A percentile compares a stretch with the other conserved stretches of the same genome.
Evolutionary conservation across 495 filamentous ascomycete genomes (phyloP).

Genomic region (Daldinia loculata): DNA sequence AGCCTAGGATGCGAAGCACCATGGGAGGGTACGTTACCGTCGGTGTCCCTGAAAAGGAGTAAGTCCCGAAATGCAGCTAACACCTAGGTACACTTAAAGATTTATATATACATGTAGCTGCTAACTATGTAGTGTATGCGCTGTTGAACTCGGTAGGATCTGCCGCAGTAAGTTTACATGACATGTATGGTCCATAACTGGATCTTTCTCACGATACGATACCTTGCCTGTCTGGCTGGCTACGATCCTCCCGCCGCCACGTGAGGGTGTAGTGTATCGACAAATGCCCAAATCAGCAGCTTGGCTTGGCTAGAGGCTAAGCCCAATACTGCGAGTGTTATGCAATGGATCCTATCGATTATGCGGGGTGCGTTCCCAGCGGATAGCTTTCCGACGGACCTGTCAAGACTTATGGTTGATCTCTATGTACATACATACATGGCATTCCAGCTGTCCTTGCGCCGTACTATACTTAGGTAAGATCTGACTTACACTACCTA

Average conservation of each 20-base stretch:
- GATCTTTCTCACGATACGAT: constrained; percentile 24
- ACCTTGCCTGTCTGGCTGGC: constrained; percentile 23
- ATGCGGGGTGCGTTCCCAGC: constrained; percentile 42
- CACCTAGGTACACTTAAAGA: neutral
- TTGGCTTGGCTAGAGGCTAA: constrained; percentile 28
- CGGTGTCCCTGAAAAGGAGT: constrained; percentile 42
- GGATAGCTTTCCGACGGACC: constrained; percentile 40
- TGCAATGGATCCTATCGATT: constrained; percentile 29
- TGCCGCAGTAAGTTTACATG: constrained; percentile 14
- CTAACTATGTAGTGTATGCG: neutral
- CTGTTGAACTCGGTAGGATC: constrained; percentile 16
- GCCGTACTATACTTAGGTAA: constrained; percentile 14
- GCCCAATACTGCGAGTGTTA: constrained; percentile 30
- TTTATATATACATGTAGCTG: neutral
- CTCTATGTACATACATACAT: constrained; percentile 12
- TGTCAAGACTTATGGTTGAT: constrained; percentile 25
- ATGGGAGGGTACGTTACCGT: constrained; percentile 38
- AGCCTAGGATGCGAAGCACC: constrained; percentile 32
- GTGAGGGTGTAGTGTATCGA: constrained; percentile 36
- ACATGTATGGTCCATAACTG: constrained; percentile 3
- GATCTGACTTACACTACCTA: constrained; percentile 8
- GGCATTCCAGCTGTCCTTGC: constrained; percentile 7
- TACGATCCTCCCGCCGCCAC: constrained; percentile 44
- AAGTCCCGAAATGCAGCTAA: constrained; percentile 25
- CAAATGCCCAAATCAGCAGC: constrained; percentile 20